Conservation (phyloP, 2,329 filamentous ascomycete genomes). For the Aspergillus neoniger region DNA sequence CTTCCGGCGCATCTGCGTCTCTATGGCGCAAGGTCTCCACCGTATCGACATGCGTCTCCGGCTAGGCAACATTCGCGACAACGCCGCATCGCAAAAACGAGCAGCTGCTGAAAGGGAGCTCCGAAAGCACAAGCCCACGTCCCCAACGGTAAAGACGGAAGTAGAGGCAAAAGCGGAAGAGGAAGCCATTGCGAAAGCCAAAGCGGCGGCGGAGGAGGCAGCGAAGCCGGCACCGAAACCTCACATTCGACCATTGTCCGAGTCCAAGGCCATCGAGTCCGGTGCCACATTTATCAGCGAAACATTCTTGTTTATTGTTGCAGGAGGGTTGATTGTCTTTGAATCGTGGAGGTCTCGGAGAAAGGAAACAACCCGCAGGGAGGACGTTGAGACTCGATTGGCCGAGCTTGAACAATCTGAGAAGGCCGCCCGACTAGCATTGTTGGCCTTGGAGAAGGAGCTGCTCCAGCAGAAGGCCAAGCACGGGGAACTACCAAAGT, state of each 20-base stretch:
- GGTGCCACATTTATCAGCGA: slow-evolving; percentile 71
- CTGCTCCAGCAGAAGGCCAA: slow-evolving; percentile 44
- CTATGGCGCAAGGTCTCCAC: slow-evolving; percentile 65
- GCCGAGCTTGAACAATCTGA: slow-evolving; percentile 58
- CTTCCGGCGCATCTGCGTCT: slow-evolving; percentile 63
- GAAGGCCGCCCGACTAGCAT: slow-evolving; percentile 40
- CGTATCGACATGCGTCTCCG: slow-evolving; percentile 68
- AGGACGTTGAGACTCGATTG: slow-evolving; percentile 62
- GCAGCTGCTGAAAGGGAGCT: slow-evolving; percentile 57
- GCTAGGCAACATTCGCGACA: slow-evolving; percentile 65
- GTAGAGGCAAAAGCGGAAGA: slow-evolving; percentile 60
- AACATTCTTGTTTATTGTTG: slow-evolving; percentile 66
- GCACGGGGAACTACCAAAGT: slow-evolving; percentile 33
- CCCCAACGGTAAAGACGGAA: slow-evolving; percentile 64
- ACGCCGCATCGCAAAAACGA: slow-evolving; percentile 51
- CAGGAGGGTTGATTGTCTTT: slow-evolving; percentile 62
- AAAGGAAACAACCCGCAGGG: slow-evolving; percentile 61
- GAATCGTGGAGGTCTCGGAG: slow-evolving; percentile 63
- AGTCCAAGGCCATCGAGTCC: slow-evolving; percentile 68
- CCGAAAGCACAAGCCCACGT: slow-evolving; percentile 54
- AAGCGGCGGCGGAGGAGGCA: slow-evolving; percentile 48
- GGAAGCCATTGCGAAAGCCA: slow-evolving; percentile 47
- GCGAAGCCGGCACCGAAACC: slow-evolving; percentile 52
- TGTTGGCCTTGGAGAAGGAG: slow-evolving; percentile 51
- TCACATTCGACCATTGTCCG: slow-evolving; percentile 64